A percentile compares a stretch with the other conserved stretches of the same genome.
phyloP scores from a whole-genome alignment of 768 basidiomycete genomes.

The Holtermannia corniformis region DNA sequence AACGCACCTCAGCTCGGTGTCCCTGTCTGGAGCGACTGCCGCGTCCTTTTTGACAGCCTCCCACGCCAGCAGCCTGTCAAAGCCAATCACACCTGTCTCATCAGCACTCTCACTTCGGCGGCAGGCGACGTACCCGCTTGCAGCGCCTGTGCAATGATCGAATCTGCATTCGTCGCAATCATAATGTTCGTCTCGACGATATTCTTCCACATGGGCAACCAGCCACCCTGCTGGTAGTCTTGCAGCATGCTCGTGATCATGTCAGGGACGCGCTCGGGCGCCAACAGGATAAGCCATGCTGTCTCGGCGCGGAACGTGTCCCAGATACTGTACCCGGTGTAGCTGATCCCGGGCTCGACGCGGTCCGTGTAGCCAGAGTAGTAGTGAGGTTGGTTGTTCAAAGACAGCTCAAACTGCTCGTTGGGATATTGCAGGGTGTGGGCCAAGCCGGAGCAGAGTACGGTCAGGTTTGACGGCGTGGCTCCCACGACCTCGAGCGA shows the following conservation, averaged over 20 bases:
- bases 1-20: constrained; percentile 46
- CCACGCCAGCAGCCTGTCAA: constrained; percentile 59
- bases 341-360: constrained; percentile 52
- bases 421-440: constrained; percentile 55
- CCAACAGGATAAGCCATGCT: constrained; percentile 67
- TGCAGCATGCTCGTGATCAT: constrained; percentile 74
- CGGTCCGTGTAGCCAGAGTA: constrained; percentile 68
- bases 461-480: constrained; percentile 46
- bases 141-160: constrained; percentile 26
- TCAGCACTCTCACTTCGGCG: neutral
- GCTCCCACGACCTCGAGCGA: constrained; percentile 50
- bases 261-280: constrained; percentile 63
- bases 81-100: constrained; percentile 48
- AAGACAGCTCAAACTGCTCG: constrained; percentile 52
- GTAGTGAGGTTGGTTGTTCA: constrained; percentile 42
- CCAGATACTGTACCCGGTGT: constrained; percentile 59
- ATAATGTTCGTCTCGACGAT: constrained; percentile 78
- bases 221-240: constrained; percentile 64
- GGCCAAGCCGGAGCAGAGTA: constrained; percentile 51
- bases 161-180: constrained; percentile 63
- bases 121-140: constrained; percentile 13
- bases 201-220: constrained; percentile 89
- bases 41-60: constrained; percentile 67
- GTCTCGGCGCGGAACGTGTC: constrained; percentile 71
- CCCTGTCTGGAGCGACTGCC: constrained; percentile 44